phyloP scores from a whole-genome alignment of 2,329 filamentous ascomycete genomes.

The Macrophomina phaseolina region DNA sequence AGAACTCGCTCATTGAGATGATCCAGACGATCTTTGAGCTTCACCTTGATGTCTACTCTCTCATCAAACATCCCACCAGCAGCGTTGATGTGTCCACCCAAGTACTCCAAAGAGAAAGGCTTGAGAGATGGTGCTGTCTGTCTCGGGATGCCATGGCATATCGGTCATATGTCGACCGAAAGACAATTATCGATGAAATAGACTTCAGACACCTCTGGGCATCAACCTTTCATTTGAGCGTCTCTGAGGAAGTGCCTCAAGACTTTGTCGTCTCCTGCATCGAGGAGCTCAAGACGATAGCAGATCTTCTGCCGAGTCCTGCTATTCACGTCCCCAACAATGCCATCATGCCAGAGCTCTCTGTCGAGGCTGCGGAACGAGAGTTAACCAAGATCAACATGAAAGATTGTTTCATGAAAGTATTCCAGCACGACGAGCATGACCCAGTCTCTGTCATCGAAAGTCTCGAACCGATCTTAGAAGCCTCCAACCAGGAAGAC shows the following conservation, averaged over 20 bases:
- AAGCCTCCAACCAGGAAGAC: slow-evolving; percentile 58
- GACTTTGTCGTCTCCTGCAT: slow-evolving; percentile 67
- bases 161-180: slow-evolving; percentile 35
- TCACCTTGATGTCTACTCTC: slow-evolving; percentile 68
- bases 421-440: slow-evolving; percentile 83
- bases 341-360: slow-evolving; percentile 85
- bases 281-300: slow-evolving; percentile 64
- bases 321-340: slow-evolving; percentile 78
- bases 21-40: slow-evolving; percentile 68
- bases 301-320: slow-evolving; percentile 55
- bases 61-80: slow-evolving; percentile 66
- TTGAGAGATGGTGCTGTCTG: slow-evolving; percentile 65
- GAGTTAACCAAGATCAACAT: slow-evolving; percentile 93
- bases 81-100: slow-evolving; percentile 60
- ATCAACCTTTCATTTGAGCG: slow-evolving; percentile 65
- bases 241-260: slow-evolving; percentile 60
- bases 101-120: slow-evolving; percentile 61
- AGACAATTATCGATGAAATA: slow-evolving; percentile 48
- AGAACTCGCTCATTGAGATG: slow-evolving; percentile 56
- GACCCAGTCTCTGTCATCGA: slow-evolving; percentile 88
- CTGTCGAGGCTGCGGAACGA: slow-evolving; percentile 79
- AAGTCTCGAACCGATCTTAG: slow-evolving; percentile 88
- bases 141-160: slow-evolving; percentile 60
- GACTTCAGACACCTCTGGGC: slow-evolving; percentile 70
- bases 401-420: slow-evolving; percentile 91